These are phyloP conservation scores for Epichloe sylvatica DNA, from an alignment of 2,329 filamentous ascomycete species.

Conservation along the genomic window DNA sequence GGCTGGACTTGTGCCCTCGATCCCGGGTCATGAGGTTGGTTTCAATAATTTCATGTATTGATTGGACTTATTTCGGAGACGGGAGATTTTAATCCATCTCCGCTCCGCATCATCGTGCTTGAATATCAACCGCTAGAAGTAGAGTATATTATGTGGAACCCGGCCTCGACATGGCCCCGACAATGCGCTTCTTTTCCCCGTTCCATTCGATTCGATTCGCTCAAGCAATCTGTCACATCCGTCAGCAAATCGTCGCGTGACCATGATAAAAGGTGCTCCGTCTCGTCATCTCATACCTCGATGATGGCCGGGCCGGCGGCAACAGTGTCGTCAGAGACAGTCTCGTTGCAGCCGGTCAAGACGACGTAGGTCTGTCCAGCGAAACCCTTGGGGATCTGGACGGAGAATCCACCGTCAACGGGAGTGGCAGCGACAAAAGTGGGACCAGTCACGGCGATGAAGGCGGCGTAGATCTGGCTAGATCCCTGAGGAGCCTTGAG, in stretches of 20 bases:
- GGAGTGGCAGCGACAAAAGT: conserved; percentile 4
- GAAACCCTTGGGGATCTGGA: conserved; percentile 10
- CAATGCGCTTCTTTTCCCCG: too few species aligned
- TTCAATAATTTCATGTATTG: too few species aligned
- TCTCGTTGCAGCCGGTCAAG: conserved; percentile 19
- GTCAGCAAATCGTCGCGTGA: too few species aligned
- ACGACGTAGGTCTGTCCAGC: conserved; percentile 23
- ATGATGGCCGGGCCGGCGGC: conserved; percentile 21
- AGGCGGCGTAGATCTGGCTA: conserved; percentile 2
- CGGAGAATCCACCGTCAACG: conserved; percentile 5
- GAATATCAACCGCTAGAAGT: too few species aligned
- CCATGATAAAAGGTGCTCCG: too few species aligned
- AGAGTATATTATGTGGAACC: too few species aligned
- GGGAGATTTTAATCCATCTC: rapidly evolving
- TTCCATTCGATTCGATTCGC: rapidly evolving
- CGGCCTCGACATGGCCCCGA: too few species aligned
- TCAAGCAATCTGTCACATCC: too few species aligned
- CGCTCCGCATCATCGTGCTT: too few species aligned
- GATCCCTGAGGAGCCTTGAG: conserved; percentile 1
- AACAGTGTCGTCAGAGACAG: conserved; percentile 19
- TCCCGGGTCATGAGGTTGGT: too few species aligned
- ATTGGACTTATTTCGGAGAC: too few species aligned
- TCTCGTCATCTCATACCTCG: conserved; percentile 9
- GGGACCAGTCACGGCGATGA: conserved; percentile 6
- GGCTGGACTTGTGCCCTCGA: too few species aligned